These are phyloP conservation scores for Colletotrichum kahawae DNA, from an alignment of 2,329 filamentous ascomycete species.

Conservation along the genomic window DNA sequence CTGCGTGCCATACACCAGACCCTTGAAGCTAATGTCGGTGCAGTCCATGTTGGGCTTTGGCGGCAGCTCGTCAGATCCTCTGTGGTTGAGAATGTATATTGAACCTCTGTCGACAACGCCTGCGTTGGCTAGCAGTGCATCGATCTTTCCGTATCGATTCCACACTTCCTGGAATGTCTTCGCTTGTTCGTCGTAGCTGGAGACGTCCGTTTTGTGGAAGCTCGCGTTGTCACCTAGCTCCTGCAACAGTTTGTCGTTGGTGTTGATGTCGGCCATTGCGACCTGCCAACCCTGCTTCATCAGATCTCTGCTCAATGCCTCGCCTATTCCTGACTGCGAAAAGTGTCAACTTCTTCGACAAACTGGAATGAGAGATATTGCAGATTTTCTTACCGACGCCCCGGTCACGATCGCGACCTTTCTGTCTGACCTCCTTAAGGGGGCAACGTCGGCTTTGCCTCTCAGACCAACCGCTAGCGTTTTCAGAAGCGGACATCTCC, in stretches of 20 bases:
- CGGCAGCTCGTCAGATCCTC: not conserved
- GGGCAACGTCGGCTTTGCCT: not conserved
- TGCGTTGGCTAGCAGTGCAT: conserved; percentile 54
- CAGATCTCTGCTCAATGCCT: conserved; percentile 39
- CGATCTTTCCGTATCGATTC: conserved; percentile 48
- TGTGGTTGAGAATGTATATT: not conserved
- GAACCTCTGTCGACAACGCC: conserved; percentile 26
- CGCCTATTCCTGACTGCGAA: conserved; percentile 51
- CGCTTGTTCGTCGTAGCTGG: conserved; percentile 49
- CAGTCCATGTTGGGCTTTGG: conserved; percentile 28
- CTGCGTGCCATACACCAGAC: conserved; percentile 52
- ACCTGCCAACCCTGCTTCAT: conserved; percentile 33
- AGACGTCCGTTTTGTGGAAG: conserved; percentile 51
- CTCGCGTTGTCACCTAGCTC: conserved; percentile 39
- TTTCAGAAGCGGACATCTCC: fast-evolving
- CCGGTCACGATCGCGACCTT: not conserved
- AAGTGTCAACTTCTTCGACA: not conserved
- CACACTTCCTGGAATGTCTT: conserved; percentile 46
- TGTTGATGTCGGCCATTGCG: conserved; percentile 43
- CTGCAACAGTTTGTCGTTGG: conserved; percentile 30
- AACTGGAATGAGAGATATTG: fast-evolving
- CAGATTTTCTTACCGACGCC: not conserved
- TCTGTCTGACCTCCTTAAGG: not conserved
- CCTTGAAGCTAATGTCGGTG: conserved; percentile 57
- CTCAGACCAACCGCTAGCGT: not conserved